These are phyloP conservation scores for Apiospora koreana DNA, from an alignment of 2,329 filamentous ascomycete genomes.

Conservation along the genomic window DNA sequence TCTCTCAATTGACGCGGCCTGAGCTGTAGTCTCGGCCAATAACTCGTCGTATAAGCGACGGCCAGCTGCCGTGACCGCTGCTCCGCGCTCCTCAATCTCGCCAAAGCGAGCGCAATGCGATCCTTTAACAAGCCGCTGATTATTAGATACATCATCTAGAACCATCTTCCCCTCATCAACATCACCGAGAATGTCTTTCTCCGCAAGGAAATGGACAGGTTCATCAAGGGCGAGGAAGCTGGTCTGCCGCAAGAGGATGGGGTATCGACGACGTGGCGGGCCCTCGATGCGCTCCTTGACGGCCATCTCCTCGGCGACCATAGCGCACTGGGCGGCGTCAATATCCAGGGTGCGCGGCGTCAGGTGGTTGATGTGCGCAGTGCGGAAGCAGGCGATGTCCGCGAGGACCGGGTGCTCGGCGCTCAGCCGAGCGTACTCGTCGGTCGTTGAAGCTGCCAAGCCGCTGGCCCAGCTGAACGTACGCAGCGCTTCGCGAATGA, in stretches of 20 bases:
- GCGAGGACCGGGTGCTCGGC: conserved; percentile 46
- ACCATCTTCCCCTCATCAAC: no score
- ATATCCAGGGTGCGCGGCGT: conserved; percentile 54
- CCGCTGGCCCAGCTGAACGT: conserved; percentile 49
- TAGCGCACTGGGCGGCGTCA: conserved; percentile 41
- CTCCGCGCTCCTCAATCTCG: conserved; percentile 54
- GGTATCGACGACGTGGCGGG: conserved; percentile 43
- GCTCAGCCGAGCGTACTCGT: conserved; percentile 43
- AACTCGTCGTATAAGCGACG: conserved; percentile 47
- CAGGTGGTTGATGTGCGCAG: conserved; percentile 54
- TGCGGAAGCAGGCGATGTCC: conserved; percentile 36
- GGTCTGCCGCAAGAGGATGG: conserved; percentile 52
- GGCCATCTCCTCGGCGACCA: conserved; percentile 41
- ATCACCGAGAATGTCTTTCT: neutral
- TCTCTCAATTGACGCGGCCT: conserved; percentile 16
- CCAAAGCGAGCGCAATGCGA: conserved; percentile 52
- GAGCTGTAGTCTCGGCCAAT: conserved; percentile 32
- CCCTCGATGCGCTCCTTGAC: conserved; percentile 54
- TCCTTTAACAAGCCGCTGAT: conserved; percentile 28
- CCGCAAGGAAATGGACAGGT: conserved; percentile 38
- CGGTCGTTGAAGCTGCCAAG: conserved; percentile 38
- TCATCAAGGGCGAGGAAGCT: conserved; percentile 55
- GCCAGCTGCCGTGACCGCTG: conserved; percentile 47
- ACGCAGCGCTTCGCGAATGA: conserved; percentile 44
- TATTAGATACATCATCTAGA: no score